These are phyloP conservation scores for Rhododendron ovatum DNA, from an alignment of 148 eudicot species.

Conservation along the genomic window DNA sequence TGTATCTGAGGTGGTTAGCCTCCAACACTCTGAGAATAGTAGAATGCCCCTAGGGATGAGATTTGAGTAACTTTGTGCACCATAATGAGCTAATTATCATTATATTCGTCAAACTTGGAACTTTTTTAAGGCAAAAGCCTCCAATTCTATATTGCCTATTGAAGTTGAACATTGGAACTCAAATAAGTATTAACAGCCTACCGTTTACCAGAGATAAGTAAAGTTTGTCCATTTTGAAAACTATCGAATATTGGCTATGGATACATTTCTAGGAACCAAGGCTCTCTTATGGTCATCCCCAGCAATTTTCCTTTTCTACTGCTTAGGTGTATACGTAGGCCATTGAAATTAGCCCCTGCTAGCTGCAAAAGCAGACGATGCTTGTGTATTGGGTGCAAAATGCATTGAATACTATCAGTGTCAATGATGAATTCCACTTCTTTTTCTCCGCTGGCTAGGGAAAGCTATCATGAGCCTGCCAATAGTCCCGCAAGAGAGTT, in stretches of 20 bases:
- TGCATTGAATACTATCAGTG: background rate
- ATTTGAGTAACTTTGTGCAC: background rate
- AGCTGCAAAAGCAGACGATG: background rate
- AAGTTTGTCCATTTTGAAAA: background rate
- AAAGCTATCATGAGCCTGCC: background rate
- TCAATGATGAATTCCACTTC: background rate
- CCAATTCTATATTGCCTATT: background rate
- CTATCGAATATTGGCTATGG: background rate
- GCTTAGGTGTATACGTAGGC: too few species aligned
- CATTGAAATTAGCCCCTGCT: background rate
- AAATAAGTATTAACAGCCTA: background rate
- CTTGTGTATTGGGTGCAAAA: background rate
- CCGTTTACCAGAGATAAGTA: background rate
- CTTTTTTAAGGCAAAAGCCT: background rate
- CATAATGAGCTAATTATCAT: background rate
- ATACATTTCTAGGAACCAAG: background rate
- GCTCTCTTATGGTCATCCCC: too few species aligned
- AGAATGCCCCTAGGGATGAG: too few species aligned
- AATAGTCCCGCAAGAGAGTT: background rate
- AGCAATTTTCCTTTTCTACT: too few species aligned
- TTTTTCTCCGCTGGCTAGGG: background rate
- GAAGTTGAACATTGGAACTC: background rate
- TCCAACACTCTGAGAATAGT: too few species aligned
- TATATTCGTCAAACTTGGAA: background rate
- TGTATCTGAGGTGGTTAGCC: background rate